phyloP scores from a whole-genome alignment of 768 basidiomycete species.

The Pisolithus microcarpus region DNA sequence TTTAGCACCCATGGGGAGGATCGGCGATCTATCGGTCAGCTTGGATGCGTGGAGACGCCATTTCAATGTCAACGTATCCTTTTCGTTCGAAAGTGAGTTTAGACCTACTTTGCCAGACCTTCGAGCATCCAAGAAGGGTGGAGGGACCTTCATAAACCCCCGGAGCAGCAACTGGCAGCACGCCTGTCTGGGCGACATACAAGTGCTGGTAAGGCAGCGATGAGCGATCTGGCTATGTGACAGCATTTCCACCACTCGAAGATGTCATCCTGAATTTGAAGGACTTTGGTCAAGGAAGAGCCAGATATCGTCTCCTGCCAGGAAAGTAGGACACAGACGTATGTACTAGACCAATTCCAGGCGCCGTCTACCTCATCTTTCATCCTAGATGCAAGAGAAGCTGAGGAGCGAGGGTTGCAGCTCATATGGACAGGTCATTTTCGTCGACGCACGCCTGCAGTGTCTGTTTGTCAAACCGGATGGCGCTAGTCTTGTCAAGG shows the following conservation, averaged over 20 bases:
- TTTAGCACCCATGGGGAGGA: conserved; percentile 60
- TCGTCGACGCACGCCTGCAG: conserved; percentile 49
- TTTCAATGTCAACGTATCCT: conserved; percentile 87
- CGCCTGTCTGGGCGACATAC: conserved; percentile 63
- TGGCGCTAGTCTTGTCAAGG: conserved; percentile 72
- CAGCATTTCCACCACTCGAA: conserved; percentile 5
- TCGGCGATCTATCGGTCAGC: conserved; percentile 42
- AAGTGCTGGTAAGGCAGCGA: conserved; percentile 80
- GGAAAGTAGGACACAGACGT: conserved; percentile 81
- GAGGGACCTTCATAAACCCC: conserved; percentile 75
- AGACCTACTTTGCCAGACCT: conserved; percentile 63
- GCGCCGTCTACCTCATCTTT: conserved; percentile 1
- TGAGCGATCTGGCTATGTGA: conserved; percentile 80
- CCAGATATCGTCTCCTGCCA: conserved; percentile 66
- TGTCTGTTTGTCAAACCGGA: conserved; percentile 74
- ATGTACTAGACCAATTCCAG: conserved; percentile 19
- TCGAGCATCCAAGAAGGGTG: conserved; percentile 49
- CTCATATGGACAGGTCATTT: conserved; percentile 48
- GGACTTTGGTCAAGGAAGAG: conserved; percentile 83
- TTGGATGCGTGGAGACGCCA: conserved; percentile 58
- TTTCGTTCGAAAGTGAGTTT: conserved; percentile 62
- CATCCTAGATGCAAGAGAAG: conserved; percentile 58
- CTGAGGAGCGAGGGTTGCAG: conserved; percentile 44
- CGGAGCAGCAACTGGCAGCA: conserved; percentile 67
- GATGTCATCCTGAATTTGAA: conserved; percentile 21